phyloP scores from a whole-genome alignment of 1,139 yeast species.

The Hyphopichia khmerensis region DNA sequence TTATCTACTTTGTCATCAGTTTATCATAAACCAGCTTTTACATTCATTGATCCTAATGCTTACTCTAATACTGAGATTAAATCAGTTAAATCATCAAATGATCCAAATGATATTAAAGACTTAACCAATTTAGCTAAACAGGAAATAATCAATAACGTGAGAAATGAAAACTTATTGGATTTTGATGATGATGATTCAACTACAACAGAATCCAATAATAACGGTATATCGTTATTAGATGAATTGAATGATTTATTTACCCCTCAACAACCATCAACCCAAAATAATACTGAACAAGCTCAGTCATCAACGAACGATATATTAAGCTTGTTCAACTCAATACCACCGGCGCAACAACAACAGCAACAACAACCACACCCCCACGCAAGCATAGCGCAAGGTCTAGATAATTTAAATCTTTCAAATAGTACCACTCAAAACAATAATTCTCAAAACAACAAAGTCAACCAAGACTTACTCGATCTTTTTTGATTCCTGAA shows the following conservation, averaged over 20 bases:
- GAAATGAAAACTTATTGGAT: constrained; percentile 83
- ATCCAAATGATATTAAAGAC: constrained; percentile 60
- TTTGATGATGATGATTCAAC: constrained; percentile 59
- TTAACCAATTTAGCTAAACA: constrained; percentile 74
- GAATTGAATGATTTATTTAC: constrained; percentile 70
- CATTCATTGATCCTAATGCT: constrained; percentile 51
- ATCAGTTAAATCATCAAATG: constrained; percentile 6
- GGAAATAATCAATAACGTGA: constrained; percentile 65
- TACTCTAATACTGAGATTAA: constrained; percentile 21
- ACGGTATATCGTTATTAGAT: constrained; percentile 42
- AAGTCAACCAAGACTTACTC: constrained; percentile 48
- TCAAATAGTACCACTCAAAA: constrained; percentile 4
- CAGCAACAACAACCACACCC: constrained; percentile 7
- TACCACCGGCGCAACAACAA: constrained; percentile 8
- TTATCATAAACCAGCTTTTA: constrained; percentile 78
- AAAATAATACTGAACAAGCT: background rate
- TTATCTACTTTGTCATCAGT: constrained; percentile 86
- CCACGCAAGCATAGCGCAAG: constrained; percentile 13
- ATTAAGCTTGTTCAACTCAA: constrained; percentile 38
- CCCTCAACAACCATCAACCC: constrained; percentile 7
- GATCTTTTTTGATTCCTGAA: constrained; percentile 47
- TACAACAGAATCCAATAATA: constrained; percentile 18
- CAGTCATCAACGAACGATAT: constrained; percentile 38
- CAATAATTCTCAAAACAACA: constrained; percentile 9
- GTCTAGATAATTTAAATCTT: constrained; percentile 23